These are phyloP conservation scores for Xylariaceae sp. DNA, from an alignment of 2,329 filamentous ascomycete species.

Conservation along the genomic window DNA sequence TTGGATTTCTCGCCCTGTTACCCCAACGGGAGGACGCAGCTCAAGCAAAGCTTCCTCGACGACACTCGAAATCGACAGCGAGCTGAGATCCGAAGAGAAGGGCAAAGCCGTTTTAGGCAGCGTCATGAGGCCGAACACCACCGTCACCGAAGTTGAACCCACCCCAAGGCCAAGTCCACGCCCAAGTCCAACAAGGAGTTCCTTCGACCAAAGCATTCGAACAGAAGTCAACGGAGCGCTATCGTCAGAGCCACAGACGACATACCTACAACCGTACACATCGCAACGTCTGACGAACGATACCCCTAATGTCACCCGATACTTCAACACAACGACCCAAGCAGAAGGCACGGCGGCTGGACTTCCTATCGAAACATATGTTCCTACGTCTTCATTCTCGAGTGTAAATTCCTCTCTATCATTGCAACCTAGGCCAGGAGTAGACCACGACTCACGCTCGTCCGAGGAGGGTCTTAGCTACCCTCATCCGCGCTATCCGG, in stretches of 20 bases:
- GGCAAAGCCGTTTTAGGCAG: constrained; percentile 27
- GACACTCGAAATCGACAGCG: constrained; percentile 33
- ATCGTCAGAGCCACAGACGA: constrained; percentile 30
- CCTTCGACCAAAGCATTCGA: constrained; percentile 32
- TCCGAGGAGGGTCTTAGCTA: constrained; percentile 36
- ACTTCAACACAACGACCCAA: constrained; percentile 26
- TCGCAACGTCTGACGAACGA: constrained; percentile 27
- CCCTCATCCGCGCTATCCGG: constrained; percentile 24
- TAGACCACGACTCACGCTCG: constrained; percentile 36
- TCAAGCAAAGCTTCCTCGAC: constrained; percentile 37
- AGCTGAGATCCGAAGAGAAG: constrained; percentile 38
- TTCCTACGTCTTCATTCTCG: constrained; percentile 39
- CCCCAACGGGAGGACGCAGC: constrained; percentile 42
- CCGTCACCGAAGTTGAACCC: constrained; percentile 34
- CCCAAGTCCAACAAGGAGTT: constrained; percentile 32
- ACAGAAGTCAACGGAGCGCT: constrained; percentile 13
- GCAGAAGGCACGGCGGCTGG: constrained; percentile 11
- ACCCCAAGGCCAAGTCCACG: constrained; percentile 38
- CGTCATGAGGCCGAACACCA: constrained; percentile 24
- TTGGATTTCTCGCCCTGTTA: constrained; percentile 68
- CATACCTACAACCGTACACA: constrained; percentile 23
- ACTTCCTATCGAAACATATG: constrained; percentile 36
- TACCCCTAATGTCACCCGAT: constrained; percentile 18
- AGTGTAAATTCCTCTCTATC: constrained; percentile 33
- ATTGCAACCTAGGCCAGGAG: constrained; percentile 29